Percentiles rank a stretch among this genome's conserved stretches.
Conservation (phyloP, 352 stramenopile species). For the Phytophthora sp. region DNA sequence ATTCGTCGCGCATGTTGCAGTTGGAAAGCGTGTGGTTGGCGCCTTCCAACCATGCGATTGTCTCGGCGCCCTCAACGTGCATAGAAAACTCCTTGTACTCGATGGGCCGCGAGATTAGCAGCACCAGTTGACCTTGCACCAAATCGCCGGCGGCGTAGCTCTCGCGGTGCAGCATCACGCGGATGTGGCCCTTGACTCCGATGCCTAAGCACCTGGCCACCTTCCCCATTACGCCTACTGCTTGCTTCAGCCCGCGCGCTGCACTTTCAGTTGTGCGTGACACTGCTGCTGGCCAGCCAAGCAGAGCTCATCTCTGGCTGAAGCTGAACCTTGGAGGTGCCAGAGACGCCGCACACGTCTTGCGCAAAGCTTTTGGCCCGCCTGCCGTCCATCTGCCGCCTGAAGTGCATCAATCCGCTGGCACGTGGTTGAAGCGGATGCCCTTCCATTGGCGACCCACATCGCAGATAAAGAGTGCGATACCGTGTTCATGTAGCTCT, state of each 20-base stretch:
- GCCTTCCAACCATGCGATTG: conserved; percentile 32
- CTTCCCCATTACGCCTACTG: conserved; percentile 27
- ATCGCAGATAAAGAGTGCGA: too few relatives aligned
- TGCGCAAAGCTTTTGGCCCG: too few relatives aligned
- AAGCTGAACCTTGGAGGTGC: conserved; percentile 16
- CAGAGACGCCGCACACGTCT: conserved; percentile 19
- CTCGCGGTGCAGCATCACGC: conserved; percentile 24
- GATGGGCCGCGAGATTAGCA: conserved; percentile 24
- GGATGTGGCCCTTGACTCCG: conserved; percentile 25
- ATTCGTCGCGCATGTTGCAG: conserved; percentile 28
- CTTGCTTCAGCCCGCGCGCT: not conserved
- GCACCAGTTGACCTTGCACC: conserved; percentile 33
- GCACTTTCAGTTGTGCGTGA: conserved; percentile 28
- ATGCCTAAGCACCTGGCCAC: conserved; percentile 32
- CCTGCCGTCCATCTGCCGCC: not conserved
- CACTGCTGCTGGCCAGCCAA: conserved; percentile 11
- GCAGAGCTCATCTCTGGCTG: conserved; percentile 10
- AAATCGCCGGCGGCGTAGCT: conserved; percentile 34
- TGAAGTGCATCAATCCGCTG: not conserved
- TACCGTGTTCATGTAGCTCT: too few relatives aligned
- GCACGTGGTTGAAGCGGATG: too few relatives aligned
- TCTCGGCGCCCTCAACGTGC: conserved; percentile 26
- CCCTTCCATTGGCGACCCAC: too few relatives aligned
- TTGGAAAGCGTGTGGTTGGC: conserved; percentile 28
- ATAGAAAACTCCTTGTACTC: conserved; percentile 32